Conservation (phyloP, 2,329 filamentous ascomycete genomes). For the Paracorniculantispora psalliotae region DNA sequence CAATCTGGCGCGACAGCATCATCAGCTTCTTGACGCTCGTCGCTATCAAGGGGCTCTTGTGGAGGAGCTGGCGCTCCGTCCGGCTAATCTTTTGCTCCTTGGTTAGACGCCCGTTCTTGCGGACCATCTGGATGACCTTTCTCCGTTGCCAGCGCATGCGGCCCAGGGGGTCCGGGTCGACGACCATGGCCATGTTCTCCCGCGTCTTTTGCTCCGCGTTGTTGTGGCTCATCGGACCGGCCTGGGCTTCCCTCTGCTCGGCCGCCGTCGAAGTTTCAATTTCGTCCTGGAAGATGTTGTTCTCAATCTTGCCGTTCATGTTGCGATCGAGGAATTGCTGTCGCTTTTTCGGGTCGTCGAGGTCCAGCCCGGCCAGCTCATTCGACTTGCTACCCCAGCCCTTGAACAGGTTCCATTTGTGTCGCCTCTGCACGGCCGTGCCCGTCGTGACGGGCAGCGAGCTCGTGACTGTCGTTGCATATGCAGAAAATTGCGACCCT, state of each 20-base stretch:
- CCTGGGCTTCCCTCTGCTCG: slow-evolving; percentile 35
- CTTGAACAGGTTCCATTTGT: slow-evolving; percentile 39
- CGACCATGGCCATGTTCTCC: slow-evolving; percentile 54
- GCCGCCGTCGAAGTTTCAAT: slow-evolving; percentile 30
- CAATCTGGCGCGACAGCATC: slow-evolving; percentile 79
- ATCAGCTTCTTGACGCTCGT: slow-evolving; percentile 91
- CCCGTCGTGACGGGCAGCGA: neutral
- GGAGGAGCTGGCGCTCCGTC: slow-evolving; percentile 49
- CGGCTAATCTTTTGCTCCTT: slow-evolving; percentile 63
- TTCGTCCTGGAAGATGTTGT: slow-evolving; percentile 61
- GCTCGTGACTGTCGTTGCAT: neutral
- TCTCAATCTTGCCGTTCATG: slow-evolving; percentile 39
- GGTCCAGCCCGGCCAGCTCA: slow-evolving; percentile 27
- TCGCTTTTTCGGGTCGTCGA: slow-evolving; percentile 39
- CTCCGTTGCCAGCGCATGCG: slow-evolving; percentile 75
- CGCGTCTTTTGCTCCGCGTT: slow-evolving; percentile 25
- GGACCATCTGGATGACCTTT: slow-evolving; percentile 74
- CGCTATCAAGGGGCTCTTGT: slow-evolving; percentile 67
- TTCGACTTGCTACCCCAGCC: slow-evolving; percentile 28
- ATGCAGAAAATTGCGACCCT: slow-evolving; percentile 4
- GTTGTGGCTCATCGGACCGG: neutral
- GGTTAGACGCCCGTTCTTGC: slow-evolving; percentile 48
- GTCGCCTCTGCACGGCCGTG: slow-evolving; percentile 29
- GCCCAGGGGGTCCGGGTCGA: slow-evolving; percentile 70
- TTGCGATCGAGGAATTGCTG: slow-evolving; percentile 36